Conservation (phyloP, 768 basidiomycete genomes). For the Suillus tomentosus region DNA sequence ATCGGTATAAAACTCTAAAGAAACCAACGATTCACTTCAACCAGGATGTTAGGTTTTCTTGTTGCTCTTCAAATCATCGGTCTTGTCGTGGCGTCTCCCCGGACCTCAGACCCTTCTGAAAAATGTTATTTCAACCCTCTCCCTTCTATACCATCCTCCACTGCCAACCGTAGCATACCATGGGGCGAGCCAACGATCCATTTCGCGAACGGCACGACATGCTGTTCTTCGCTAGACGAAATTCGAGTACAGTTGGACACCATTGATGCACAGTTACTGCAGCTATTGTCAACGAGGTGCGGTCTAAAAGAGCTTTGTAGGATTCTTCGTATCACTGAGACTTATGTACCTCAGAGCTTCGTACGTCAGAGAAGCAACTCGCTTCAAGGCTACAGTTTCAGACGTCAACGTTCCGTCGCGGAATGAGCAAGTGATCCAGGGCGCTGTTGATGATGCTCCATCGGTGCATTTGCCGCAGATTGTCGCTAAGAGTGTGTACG, state of each 20-base stretch:
- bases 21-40: too few species aligned
- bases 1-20: too few species aligned
- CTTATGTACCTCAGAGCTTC: slow-evolving; percentile 13
- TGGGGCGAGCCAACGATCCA: slow-evolving; percentile 26
- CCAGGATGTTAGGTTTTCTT: background rate
- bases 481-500: slow-evolving; percentile 22
- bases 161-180: slow-evolving; percentile 22
- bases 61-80: background rate
- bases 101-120: slow-evolving; percentile 9
- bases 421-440: slow-evolving; percentile 23
- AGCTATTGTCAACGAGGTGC: slow-evolving; percentile 24
- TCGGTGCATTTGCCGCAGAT: slow-evolving; percentile 25
- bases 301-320: too few species aligned
- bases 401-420: slow-evolving; percentile 18
- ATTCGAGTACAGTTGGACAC: slow-evolving; percentile 20
- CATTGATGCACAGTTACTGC: slow-evolving; percentile 23
- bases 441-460: slow-evolving; percentile 21
- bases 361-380: slow-evolving; percentile 29
- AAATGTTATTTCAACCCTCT: slow-evolving; percentile 22
- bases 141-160: slow-evolving; percentile 18
- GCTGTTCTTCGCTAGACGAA: slow-evolving; percentile 27
- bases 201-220: slow-evolving; percentile 24
- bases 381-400: slow-evolving; percentile 25
- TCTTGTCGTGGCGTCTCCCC: slow-evolving; percentile 3
- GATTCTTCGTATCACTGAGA: slow-evolving; percentile 1